Conservation (phyloP, 768 basidiomycete genomes). For the Podaxis mareebaensis region DNA sequence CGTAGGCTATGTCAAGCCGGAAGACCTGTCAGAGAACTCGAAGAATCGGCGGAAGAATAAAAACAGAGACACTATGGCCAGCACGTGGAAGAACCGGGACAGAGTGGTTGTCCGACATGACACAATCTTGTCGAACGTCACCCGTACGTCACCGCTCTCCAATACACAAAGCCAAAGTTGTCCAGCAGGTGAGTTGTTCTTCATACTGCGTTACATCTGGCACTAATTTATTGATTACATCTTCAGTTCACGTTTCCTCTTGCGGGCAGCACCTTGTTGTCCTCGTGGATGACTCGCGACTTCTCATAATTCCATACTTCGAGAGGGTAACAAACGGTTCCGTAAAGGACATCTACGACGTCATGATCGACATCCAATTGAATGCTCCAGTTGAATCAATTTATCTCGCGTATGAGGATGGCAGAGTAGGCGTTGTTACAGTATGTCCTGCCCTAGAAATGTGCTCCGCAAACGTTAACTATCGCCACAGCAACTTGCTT, state of each 20-base stretch:
- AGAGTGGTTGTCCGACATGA: neutral
- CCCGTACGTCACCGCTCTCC: neutral
- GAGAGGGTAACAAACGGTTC: slow-evolving; percentile 32
- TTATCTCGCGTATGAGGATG: slow-evolving; percentile 50
- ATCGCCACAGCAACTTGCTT: slow-evolving; percentile 24
- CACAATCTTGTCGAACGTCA: neutral
- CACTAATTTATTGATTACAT: neutral
- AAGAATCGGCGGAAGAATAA: neutral
- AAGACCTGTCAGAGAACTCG: neutral
- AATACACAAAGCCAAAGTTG: no score
- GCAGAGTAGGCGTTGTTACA: slow-evolving; percentile 47
- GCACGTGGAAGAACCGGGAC: neutral
- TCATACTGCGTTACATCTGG: neutral
- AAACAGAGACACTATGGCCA: neutral
- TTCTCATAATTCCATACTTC: slow-evolving; percentile 45
- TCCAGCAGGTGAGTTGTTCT: neutral
- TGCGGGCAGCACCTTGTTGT: slow-evolving; percentile 47
- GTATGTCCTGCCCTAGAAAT: slow-evolving; percentile 30
- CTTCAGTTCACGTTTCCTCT: slow-evolving; percentile 45
- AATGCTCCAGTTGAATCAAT: slow-evolving; percentile 36
- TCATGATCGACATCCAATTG: slow-evolving; percentile 41
- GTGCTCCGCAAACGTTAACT: slow-evolving; percentile 7
- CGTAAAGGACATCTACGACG: slow-evolving; percentile 29
- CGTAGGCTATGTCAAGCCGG: neutral
- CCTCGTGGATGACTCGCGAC: slow-evolving; percentile 34